These are phyloP conservation scores for Darksidea phi DNA, from an alignment of 495 filamentous ascomycete genomes.

Conservation along the genomic window DNA sequence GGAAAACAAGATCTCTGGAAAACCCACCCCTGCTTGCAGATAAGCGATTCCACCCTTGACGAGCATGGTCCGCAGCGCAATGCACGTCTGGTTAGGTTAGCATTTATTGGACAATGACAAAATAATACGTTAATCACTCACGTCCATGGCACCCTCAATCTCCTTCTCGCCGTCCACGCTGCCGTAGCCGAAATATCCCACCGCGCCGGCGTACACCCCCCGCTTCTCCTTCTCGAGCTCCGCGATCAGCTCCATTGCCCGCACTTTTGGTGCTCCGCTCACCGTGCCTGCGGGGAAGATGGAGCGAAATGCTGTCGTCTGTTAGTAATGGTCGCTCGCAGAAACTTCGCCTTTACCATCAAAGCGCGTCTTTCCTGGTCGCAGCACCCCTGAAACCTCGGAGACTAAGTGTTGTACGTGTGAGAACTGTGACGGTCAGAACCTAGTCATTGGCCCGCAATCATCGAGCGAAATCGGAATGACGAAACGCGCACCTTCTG, in stretches of 20 bases:
- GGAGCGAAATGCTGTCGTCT: too few species aligned
- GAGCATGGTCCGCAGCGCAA: slow-evolving; percentile 95
- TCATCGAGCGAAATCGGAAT: not conserved
- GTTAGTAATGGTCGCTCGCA: too few species aligned
- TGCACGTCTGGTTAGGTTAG: slow-evolving; percentile 45
- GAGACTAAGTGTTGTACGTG: slow-evolving; percentile 97
- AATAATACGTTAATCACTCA: slow-evolving; percentile 19
- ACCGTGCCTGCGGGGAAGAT: slow-evolving; percentile 54
- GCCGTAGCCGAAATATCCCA: slow-evolving; percentile 84
- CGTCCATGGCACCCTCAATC: slow-evolving; percentile 83
- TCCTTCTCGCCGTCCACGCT: slow-evolving; percentile 47
- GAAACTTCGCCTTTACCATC: too few species aligned
- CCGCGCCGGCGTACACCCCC: slow-evolving; percentile 94
- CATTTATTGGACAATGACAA: not conserved
- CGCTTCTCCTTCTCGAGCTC: slow-evolving; percentile 91
- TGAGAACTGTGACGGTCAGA: slow-evolving; percentile 61
- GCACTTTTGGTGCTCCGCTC: slow-evolving; percentile 89
- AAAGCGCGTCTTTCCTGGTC: slow-evolving; percentile 81
- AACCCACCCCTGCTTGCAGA: slow-evolving; percentile 69
- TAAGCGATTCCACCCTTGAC: slow-evolving; percentile 89
- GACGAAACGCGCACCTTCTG: slow-evolving; percentile 49
- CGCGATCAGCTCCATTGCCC: slow-evolving; percentile 94
- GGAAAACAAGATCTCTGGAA: not conserved
- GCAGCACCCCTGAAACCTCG: slow-evolving; percentile 84
- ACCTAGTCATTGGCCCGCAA: not conserved